These are phyloP conservation scores for Decorospora gaudefroyi DNA, from an alignment of 2,329 filamentous ascomycete species.

Conservation along the genomic window DNA sequence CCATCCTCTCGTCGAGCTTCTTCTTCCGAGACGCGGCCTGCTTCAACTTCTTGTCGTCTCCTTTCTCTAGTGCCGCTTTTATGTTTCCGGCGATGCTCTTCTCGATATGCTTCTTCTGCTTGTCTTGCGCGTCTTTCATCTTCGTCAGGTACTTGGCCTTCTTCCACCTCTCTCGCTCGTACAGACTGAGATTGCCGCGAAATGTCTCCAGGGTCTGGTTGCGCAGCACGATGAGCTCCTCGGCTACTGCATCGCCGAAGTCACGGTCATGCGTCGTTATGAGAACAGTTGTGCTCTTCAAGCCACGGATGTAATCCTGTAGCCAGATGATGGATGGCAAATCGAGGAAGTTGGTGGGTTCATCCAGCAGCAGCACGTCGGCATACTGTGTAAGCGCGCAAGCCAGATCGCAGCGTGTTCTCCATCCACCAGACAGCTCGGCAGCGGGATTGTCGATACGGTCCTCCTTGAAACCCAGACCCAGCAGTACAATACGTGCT, in stretches of 20 bases:
- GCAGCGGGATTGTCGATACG: slow-evolving; percentile 63
- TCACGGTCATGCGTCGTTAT: slow-evolving; percentile 84
- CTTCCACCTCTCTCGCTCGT: slow-evolving; percentile 69
- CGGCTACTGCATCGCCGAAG: slow-evolving; percentile 75
- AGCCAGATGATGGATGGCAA: slow-evolving; percentile 84
- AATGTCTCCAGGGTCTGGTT: slow-evolving; percentile 75
- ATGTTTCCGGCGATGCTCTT: slow-evolving; percentile 75
- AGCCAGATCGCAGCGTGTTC: slow-evolving; percentile 51
- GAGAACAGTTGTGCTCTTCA: slow-evolving; percentile 67
- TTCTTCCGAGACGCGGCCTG: slow-evolving; percentile 84
- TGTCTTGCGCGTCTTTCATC: slow-evolving; percentile 82
- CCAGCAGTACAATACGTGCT: slow-evolving; percentile 64
- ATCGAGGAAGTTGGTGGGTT: slow-evolving; percentile 86
- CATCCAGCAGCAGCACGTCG: slow-evolving; percentile 80
- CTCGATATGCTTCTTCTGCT: slow-evolving; percentile 79
- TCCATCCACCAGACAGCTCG: slow-evolving; percentile 70
- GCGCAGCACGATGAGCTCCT: slow-evolving; percentile 74
- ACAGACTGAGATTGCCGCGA: slow-evolving; percentile 72
- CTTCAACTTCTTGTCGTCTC: slow-evolving; percentile 83
- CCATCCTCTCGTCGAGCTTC: slow-evolving; percentile 81
- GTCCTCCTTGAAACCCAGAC: slow-evolving; percentile 71
- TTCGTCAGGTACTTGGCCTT: slow-evolving; percentile 69
- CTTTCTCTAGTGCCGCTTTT: slow-evolving; percentile 73
- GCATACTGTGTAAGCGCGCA: slow-evolving; percentile 69
- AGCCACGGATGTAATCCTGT: slow-evolving; percentile 68